Evolutionary conservation across 2,329 filamentous ascomycete species (phyloP).

Genomic region (Hawksworthiomyces lignivorus): DNA sequence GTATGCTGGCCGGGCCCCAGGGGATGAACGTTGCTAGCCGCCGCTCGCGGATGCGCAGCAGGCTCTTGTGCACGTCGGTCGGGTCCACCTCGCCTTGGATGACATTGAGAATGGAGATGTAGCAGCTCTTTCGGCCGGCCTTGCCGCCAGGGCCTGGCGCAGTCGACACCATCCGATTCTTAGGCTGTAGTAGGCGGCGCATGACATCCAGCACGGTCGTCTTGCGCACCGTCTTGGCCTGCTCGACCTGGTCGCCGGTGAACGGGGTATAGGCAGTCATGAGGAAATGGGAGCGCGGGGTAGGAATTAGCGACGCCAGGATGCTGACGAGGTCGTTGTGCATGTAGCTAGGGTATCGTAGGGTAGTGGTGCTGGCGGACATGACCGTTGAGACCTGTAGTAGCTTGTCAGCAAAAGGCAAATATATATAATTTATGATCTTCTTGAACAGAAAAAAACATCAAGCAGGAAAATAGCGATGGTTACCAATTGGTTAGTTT

Average conservation of each 20-base stretch:
- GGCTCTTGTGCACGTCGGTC: constrained; percentile 96
- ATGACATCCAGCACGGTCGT: constrained; percentile 98
- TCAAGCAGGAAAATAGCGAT: no score
- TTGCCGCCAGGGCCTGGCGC: constrained; percentile 52
- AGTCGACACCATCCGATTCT: constrained; percentile 98
- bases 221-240: constrained; percentile 95
- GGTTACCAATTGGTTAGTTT: constrained; percentile 94
- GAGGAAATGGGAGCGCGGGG: constrained; percentile 92
- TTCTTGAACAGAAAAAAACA: no score
- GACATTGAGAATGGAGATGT: constrained; percentile 97
- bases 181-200: constrained; percentile 88
- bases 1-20: constrained; percentile 95
- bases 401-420: background rate
- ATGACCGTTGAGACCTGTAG: constrained; percentile 82
- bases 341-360: constrained; percentile 98
- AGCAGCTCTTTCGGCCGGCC: constrained; percentile 78
- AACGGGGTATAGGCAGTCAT: constrained; percentile 99
- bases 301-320: constrained; percentile 89
- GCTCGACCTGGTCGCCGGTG: constrained; percentile 90
- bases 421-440: no score
- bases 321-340: constrained; percentile 98
- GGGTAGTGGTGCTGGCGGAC: constrained; percentile 93
- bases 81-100: constrained; percentile 98
- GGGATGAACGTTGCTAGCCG: constrained; percentile 94
- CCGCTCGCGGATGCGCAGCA: constrained; percentile 90